Conservation (phyloP, 352 stramenopile genomes). For the Lagenidium giganteum region DNA sequence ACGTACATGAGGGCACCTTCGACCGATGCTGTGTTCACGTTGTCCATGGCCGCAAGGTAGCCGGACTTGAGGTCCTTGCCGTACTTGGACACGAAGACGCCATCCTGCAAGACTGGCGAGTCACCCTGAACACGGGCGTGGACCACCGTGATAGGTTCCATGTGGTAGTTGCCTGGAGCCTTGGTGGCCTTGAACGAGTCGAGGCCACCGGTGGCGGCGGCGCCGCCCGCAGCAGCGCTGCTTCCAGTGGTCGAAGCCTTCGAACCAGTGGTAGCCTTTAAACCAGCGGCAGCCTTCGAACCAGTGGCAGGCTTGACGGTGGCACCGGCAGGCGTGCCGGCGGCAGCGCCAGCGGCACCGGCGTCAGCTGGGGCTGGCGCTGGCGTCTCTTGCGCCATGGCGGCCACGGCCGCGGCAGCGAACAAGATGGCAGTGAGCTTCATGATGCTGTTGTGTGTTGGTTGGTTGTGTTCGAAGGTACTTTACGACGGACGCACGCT, state of each 20-base stretch:
- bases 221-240: slow-evolving; percentile 5
- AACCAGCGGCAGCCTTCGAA: background rate
- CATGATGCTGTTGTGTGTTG: too few relatives aligned
- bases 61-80: slow-evolving; percentile 41
- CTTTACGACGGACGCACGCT: slow-evolving; percentile 14
- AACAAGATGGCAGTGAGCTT: slow-evolving; percentile 21
- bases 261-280: background rate
- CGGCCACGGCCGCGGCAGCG: slow-evolving; percentile 5
- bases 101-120: slow-evolving; percentile 45
- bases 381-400: background rate
- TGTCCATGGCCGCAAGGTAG: slow-evolving; percentile 59
- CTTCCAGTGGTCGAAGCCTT: slow-evolving; percentile 3
- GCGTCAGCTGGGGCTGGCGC: background rate
- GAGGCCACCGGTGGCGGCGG: slow-evolving; percentile 10
- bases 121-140: slow-evolving; percentile 75
- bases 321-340: slow-evolving; percentile 4
- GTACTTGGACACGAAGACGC: slow-evolving; percentile 57
- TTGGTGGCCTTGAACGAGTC: slow-evolving; percentile 27
- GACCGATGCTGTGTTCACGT: slow-evolving; percentile 68
- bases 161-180: slow-evolving; percentile 45
- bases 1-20: slow-evolving; percentile 79
- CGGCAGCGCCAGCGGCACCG: slow-evolving; percentile 1
- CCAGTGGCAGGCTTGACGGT: background rate
- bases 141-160: slow-evolving; percentile 47
- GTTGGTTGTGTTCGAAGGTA: slow-evolving; percentile 11